Base-by-base conservation (phyloP, 1,284 basidiomycete species). In the Cutaneotrichosporon dermatis region DNA sequence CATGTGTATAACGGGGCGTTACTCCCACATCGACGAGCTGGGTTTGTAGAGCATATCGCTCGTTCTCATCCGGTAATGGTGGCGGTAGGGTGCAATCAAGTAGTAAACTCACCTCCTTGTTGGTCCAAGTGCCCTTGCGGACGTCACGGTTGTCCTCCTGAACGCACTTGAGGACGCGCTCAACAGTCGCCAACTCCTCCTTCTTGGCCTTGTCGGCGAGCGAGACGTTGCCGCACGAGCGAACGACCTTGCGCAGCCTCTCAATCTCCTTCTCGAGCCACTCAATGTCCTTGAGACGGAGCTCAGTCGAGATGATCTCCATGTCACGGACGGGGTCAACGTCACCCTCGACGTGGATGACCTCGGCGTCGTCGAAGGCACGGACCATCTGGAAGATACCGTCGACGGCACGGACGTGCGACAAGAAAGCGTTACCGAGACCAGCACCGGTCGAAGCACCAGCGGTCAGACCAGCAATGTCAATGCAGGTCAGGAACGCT, bases 341-440 rank as follows among this genome's bases (percentile, higher is more conserved):
- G 68, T 99, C 96, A 55, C 96, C 96, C 79, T 99, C 96, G 70
- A 99, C 96, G 79, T 99, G 96, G 68, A 92, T 98, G 75, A 99
- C 93, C 75, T 99, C 96, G 41, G 92, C 89, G 72, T 99, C 96
- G 75, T 98, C 95, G 76, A 99, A 99, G 6, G 94, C 93, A 69
- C 96, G 90, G 58, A 99, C 88, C 65, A 98, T 88, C 79, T 99
- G 96, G 84, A 99, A 99, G 77, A 99, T 99, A 74, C 96, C 96
- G 76, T 99, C 96, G 64, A 99, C 96, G 33, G 95, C 90, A 61
- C 96, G 89, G 53, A 99, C 95, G 78, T 99, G 92, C 39, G 92
- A 93, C 79, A 99, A 82, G 84, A 99, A 99, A 46, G 92, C 88
- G 77, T 99, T 99, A 51, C 96, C 96, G 51, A 99, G 86, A 78